Base-by-base conservation (phyloP, 1,284 basidiomycete species). In the Pseudozyma hubeiensis region DNA sequence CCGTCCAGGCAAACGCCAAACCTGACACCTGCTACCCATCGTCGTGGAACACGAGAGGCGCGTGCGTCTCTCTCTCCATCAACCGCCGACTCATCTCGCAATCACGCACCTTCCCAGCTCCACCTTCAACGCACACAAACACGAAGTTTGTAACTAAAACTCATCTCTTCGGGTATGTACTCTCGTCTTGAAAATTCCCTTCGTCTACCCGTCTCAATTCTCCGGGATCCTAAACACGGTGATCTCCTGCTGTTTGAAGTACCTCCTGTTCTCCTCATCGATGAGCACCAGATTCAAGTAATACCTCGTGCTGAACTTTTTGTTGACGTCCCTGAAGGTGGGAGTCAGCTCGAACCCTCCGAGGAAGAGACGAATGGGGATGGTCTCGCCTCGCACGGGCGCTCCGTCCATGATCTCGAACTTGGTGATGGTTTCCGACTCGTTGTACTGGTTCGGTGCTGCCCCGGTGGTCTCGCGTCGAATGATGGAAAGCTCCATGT, bases 401-500 rank as follows among this genome's bases (percentile, higher is more conserved):
- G 82, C 81, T 44, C 82, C 82, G 56, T 83, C 81, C 96, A 98
- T 97, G 80, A 99, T 98, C 86, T 98, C 96, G 83, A 97, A 98
- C 86, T 99, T 99, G 31, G 97, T 98, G 80, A 99, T 99, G 5
- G 96, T 99, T 84, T 99, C 96, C 75, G 92, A 94, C 86, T 99
- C 96, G 85, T 98, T 99, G 86, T 99, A 99, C 86, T 96, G 94
- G 84, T 99, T 99, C 9, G 96, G 97, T 4, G 85, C 86, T 17
- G 77, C 53, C 4, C 96, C 96, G 0, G 97, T 98, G 19, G 96
- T 98, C 85, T 99, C 96, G 43, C 96, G 89, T 31, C 96, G 91
- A 75, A 99, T 98, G 83, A 98, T 98, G 14, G 94, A 97, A 17
- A 99, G 88, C 83, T 99, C 97, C 95, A 98, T 98, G 81, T 99